These are phyloP conservation scores for Penicillium fimorum DNA, from an alignment of 495 filamentous ascomycete species.

Conservation along the genomic window DNA sequence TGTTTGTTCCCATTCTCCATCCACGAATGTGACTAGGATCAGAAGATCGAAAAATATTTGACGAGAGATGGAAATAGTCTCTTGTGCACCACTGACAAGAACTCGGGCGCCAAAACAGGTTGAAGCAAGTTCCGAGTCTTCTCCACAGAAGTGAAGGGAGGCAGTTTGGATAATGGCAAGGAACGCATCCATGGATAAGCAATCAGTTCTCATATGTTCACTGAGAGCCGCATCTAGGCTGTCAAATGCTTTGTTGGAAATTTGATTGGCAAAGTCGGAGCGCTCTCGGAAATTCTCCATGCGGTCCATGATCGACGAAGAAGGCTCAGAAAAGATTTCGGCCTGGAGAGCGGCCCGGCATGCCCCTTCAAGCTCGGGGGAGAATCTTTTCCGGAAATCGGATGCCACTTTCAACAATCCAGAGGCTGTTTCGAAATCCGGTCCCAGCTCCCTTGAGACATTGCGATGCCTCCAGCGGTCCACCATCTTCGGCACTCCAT, in stretches of 20 bases:
- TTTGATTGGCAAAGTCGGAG: constrained; percentile 66
- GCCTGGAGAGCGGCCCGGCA: constrained; percentile 58
- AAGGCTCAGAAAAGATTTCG: constrained; percentile 69
- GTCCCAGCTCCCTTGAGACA: constrained; percentile 38
- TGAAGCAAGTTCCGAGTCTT: constrained; percentile 47
- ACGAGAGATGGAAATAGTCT: constrained; percentile 66
- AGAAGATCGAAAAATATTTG: constrained; percentile 74
- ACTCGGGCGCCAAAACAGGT: constrained; percentile 71
- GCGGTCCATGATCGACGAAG: constrained; percentile 62
- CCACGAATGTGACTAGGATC: constrained; percentile 78
- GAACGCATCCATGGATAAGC: constrained; percentile 53
- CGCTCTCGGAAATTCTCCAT: constrained; percentile 71
- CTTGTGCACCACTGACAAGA: constrained; percentile 72
- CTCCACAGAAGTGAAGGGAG: constrained; percentile 38
- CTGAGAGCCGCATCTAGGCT: constrained; percentile 39
- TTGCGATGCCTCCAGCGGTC: constrained; percentile 49
- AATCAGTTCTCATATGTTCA: constrained; percentile 38
- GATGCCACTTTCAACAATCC: constrained; percentile 58
- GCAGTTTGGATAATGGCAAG: constrained; percentile 46
- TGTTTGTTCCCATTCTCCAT: constrained; percentile 68
- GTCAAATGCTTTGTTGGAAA: constrained; percentile 68
- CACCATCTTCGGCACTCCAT: constrained; percentile 36
- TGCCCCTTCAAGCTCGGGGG: constrained; percentile 58
- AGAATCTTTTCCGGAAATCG: constrained; percentile 56
- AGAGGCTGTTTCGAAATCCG: constrained; percentile 39